These are phyloP conservation scores for Globisporangium nagaii DNA, from an alignment of 352 stramenopile genomes.

Conservation along the genomic window DNA sequence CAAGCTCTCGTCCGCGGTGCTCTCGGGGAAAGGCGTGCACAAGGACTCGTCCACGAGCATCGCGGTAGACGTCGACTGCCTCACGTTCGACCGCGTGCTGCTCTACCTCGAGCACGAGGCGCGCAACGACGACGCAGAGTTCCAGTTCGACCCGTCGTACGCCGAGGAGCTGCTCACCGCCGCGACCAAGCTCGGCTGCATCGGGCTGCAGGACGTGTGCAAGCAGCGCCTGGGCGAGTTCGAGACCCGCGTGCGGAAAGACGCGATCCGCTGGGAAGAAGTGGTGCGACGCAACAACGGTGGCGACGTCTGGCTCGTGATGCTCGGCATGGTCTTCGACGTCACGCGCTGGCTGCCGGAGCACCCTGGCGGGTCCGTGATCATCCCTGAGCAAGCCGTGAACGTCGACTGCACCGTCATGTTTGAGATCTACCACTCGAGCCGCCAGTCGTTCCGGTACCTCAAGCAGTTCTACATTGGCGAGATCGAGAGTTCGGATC, in stretches of 20 bases:
- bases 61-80: slow-evolving; percentile 80
- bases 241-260: slow-evolving; percentile 70
- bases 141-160: slow-evolving; percentile 79
- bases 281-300: slow-evolving; percentile 65
- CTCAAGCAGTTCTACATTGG: slow-evolving; percentile 91
- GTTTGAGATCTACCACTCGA: slow-evolving; percentile 91
- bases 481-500: slow-evolving; percentile 66
- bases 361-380: slow-evolving; percentile 75
- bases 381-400: slow-evolving; percentile 83
- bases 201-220: slow-evolving; percentile 75
- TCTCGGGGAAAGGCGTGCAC: slow-evolving; percentile 67
- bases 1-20: slow-evolving; percentile 75
- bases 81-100: slow-evolving; percentile 86
- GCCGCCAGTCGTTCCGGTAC: slow-evolving; percentile 88
- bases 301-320: slow-evolving; percentile 81
- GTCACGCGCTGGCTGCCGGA: slow-evolving; percentile 87
- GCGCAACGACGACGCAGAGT: slow-evolving; percentile 51
- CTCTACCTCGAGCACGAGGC: slow-evolving; percentile 84
- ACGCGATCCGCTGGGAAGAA: slow-evolving; percentile 78
- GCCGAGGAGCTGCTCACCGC: slow-evolving; percentile 66
- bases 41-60: slow-evolving; percentile 61
- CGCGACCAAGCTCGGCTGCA: slow-evolving; percentile 61
- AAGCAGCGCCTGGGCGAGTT: slow-evolving; percentile 71
- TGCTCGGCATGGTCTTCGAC: slow-evolving; percentile 88
- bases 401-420: slow-evolving; percentile 87